phyloP scores from a whole-genome alignment of 1,139 yeast genomes.

The Yamadazyma diospyri region DNA sequence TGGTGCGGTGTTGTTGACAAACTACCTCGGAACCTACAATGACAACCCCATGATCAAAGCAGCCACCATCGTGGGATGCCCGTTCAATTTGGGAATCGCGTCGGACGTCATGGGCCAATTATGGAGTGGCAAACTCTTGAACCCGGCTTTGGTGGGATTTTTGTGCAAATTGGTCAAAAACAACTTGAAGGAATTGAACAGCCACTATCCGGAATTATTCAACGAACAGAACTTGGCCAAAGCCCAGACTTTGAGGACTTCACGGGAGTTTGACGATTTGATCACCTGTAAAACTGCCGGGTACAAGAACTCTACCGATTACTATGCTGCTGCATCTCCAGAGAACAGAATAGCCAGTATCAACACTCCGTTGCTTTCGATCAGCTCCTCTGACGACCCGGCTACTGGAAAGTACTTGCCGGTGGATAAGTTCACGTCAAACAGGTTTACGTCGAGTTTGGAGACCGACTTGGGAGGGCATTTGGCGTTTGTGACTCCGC shows the following conservation, averaged over 20 bases:
- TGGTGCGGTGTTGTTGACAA: constrained; percentile 79
- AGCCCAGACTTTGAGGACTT: constrained; percentile 29
- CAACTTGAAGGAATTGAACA: constrained; percentile 53
- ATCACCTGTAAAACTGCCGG: constrained; percentile 78
- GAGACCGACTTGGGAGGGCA: constrained; percentile 58
- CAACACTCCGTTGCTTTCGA: constrained; percentile 62
- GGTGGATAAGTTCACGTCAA: constrained; percentile 20
- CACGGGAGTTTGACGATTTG: constrained; percentile 63
- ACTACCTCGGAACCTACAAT: constrained; percentile 70
- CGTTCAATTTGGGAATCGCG: constrained; percentile 78
- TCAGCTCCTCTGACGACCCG: constrained; percentile 82
- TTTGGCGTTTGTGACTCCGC: constrained; percentile 53
- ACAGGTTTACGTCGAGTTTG: constrained; percentile 34
- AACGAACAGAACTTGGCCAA: constrained; percentile 30
- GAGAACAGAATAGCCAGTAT: constrained; percentile 52
- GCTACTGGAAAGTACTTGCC: constrained; percentile 56
- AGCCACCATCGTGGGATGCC: constrained; percentile 67
- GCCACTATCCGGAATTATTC: constrained; percentile 30
- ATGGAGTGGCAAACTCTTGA: constrained; percentile 62
- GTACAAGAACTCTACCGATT: constrained; percentile 64
- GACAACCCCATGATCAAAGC: constrained; percentile 48
- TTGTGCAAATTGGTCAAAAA: constrained; percentile 59
- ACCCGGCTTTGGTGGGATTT: constrained; percentile 64
- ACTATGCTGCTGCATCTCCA: constrained; percentile 71
- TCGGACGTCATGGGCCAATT: constrained; percentile 48